A percentile compares a stretch with the other conserved stretches of the same genome.
Evolutionary conservation across 2,329 filamentous ascomycete species (phyloP).

Genomic region (Pleoardoris graminearum): DNA sequence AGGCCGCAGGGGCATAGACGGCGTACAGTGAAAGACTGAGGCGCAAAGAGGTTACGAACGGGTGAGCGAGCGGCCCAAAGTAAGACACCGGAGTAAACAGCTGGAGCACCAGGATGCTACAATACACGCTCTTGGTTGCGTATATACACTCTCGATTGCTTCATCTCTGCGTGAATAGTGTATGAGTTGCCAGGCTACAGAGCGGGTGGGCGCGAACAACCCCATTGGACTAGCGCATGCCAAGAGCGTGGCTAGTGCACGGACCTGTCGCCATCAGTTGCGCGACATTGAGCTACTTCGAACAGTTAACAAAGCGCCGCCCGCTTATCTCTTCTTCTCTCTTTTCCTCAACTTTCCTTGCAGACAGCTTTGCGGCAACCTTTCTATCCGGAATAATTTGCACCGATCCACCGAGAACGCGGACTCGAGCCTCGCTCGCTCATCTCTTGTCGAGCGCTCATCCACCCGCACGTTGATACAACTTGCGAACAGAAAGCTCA

Average conservation of each 20-base stretch:
- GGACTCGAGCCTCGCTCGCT: neutral
- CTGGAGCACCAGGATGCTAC: too few relatives aligned
- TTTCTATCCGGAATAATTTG: neutral
- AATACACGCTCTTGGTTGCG: too few relatives aligned
- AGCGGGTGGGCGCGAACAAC: too few relatives aligned
- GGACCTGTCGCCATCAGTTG: neutral
- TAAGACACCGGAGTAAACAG: too few relatives aligned
- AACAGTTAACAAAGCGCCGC: slow-evolving; percentile 5
- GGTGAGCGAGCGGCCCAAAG: too few relatives aligned
- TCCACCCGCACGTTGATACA: neutral
- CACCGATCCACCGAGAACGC: neutral
- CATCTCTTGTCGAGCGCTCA: neutral
- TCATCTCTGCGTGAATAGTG: too few relatives aligned
- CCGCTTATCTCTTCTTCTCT: neutral
- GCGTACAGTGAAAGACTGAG: too few relatives aligned
- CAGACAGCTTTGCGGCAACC: neutral
- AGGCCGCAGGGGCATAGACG: too few relatives aligned
- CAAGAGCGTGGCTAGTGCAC: neutral
- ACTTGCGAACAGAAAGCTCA: neutral
- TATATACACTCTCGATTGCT: too few relatives aligned
- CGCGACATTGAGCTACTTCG: neutral
- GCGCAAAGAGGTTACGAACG: too few relatives aligned
- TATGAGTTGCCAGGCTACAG: too few relatives aligned
- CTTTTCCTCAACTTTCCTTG: neutral
- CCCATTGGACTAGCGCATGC: neutral